Conservation (phyloP, 495 filamentous ascomycete genomes). For the Penicillium pulvis region DNA sequence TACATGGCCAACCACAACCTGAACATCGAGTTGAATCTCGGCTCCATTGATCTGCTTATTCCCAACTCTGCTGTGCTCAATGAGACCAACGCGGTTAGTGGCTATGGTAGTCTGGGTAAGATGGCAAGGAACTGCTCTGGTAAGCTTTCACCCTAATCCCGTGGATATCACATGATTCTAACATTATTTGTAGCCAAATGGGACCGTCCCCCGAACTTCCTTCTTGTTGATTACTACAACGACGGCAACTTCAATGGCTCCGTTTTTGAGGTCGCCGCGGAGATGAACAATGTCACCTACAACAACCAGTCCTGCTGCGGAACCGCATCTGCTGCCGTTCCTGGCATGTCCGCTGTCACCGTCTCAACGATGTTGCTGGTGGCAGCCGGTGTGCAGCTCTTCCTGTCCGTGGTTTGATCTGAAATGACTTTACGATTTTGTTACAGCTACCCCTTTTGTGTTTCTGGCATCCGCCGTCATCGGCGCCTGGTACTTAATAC, state of each 20-base stretch:
- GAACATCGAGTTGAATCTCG: conserved; percentile 69
- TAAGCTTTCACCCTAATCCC: conserved; percentile 31
- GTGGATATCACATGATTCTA: conserved; percentile 9
- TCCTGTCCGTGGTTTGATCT: conserved; percentile 29
- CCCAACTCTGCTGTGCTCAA: conserved; percentile 70
- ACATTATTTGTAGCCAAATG: conserved; percentile 47
- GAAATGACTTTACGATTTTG: conserved; percentile 2
- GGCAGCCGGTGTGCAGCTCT: conserved; percentile 28
- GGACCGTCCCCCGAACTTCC: conserved; percentile 76
- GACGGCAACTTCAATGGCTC: conserved; percentile 69
- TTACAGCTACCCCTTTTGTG: neutral
- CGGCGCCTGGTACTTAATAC: conserved; percentile 7
- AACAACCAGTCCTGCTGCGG: conserved; percentile 71
- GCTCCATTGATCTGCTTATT: conserved; percentile 64
- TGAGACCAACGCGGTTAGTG: conserved; percentile 65
- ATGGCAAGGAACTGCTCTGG: conserved; percentile 69
- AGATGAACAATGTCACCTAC: conserved; percentile 84
- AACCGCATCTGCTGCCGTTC: conserved; percentile 32
- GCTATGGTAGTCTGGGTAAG: conserved; percentile 68
- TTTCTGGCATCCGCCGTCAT: neutral
- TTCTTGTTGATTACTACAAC: conserved; percentile 91
- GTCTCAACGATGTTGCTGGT: conserved; percentile 29
- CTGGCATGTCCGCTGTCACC: conserved; percentile 21
- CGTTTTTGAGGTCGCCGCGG: conserved; percentile 88
- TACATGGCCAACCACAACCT: conserved; percentile 95